phyloP scores from a whole-genome alignment of 1,284 basidiomycete genomes.

The Entoloma clypeatum region DNA sequence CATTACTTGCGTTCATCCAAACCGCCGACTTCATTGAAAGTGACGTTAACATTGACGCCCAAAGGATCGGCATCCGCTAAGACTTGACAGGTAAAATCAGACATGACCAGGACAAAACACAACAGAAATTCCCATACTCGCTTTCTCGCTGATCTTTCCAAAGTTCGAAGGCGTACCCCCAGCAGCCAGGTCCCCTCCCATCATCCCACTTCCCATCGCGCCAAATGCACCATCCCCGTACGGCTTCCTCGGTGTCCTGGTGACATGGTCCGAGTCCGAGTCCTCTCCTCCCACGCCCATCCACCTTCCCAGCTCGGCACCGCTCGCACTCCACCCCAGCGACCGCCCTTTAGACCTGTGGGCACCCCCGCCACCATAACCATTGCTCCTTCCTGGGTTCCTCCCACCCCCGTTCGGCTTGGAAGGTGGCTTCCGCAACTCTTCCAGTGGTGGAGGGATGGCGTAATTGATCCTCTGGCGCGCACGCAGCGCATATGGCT shows the following conservation, averaged over 20 bases:
- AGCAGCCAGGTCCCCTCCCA: slow-evolving; percentile 59
- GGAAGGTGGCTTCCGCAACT: slow-evolving; percentile 47
- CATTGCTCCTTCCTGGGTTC: slow-evolving; percentile 21
- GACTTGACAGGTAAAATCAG: slow-evolving; percentile 39
- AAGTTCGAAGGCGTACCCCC: slow-evolving; percentile 76
- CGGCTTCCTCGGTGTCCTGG: slow-evolving; percentile 62
- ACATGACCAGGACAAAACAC: slow-evolving; percentile 7
- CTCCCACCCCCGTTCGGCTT: slow-evolving; percentile 23
- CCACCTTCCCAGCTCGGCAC: slow-evolving; percentile 69
- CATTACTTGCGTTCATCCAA: slow-evolving; percentile 81
- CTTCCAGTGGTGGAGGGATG: slow-evolving; percentile 72
- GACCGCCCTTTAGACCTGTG: slow-evolving; percentile 39
- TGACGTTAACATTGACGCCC: slow-evolving; percentile 90
- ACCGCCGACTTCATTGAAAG: slow-evolving; percentile 97
- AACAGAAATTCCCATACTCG: slow-evolving; percentile 41
- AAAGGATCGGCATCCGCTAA: slow-evolving; percentile 97
- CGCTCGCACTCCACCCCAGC: slow-evolving; percentile 72
- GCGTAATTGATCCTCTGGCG: slow-evolving; percentile 70
- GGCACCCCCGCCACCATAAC: slow-evolving; percentile 27
- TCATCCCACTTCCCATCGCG: slow-evolving; percentile 49
- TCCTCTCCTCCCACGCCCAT: slow-evolving; percentile 72
- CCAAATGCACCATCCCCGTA: slow-evolving; percentile 51
- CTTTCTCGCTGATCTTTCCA: slow-evolving; percentile 72
- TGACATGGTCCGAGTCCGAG: slow-evolving; percentile 70
- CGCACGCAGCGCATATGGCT: slow-evolving; percentile 61